These are phyloP conservation scores for Mycena citricolor DNA, from an alignment of 1,284 basidiomycete species.

Conservation along the genomic window DNA sequence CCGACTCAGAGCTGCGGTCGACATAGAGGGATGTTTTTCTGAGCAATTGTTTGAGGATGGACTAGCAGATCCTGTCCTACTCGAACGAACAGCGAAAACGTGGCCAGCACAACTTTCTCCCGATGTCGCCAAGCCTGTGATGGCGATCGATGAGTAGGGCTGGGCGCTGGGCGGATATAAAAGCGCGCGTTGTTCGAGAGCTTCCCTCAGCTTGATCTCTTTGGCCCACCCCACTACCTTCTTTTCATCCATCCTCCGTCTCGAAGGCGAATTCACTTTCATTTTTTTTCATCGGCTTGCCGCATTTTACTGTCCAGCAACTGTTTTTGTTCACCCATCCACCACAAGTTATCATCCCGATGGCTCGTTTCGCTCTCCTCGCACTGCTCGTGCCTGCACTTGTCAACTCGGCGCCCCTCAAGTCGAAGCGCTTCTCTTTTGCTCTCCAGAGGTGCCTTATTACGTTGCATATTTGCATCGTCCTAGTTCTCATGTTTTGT, in stretches of 20 bases:
- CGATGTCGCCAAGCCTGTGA: too few relatives aligned
- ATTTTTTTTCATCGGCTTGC: too few relatives aligned
- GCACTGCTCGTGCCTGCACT: slow-evolving; percentile 26
- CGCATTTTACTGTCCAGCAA: too few relatives aligned
- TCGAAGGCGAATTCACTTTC: slow-evolving; percentile 27
- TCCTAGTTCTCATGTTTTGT: too few relatives aligned
- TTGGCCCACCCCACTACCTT: slow-evolving; percentile 3
- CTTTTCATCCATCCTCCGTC: slow-evolving; percentile 24
- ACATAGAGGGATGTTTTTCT: too few relatives aligned
- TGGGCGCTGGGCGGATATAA: too few relatives aligned
- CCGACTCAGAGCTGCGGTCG: too few relatives aligned
- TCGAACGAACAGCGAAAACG: too few relatives aligned
- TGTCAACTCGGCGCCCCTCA: slow-evolving; percentile 21
- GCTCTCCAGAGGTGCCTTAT: slow-evolving; percentile 26
- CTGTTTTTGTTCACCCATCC: slow-evolving; percentile 10
- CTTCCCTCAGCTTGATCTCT: slow-evolving; percentile 13
- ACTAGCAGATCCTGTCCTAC: too few relatives aligned
- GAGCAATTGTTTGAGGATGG: too few relatives aligned
- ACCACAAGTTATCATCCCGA: slow-evolving; percentile 21
- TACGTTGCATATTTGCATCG: background rate
- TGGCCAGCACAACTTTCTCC: too few relatives aligned
- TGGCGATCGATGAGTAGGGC: too few relatives aligned
- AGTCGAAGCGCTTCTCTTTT: slow-evolving; percentile 22
- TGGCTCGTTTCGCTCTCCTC: slow-evolving; percentile 29
- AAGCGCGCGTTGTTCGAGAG: background rate